A percentile compares a stretch with the other conserved stretches of the same genome.
These are phyloP conservation scores for Trametes hirsuta DNA, from an alignment of 1,284 basidiomycete genomes.

Conservation along the genomic window DNA sequence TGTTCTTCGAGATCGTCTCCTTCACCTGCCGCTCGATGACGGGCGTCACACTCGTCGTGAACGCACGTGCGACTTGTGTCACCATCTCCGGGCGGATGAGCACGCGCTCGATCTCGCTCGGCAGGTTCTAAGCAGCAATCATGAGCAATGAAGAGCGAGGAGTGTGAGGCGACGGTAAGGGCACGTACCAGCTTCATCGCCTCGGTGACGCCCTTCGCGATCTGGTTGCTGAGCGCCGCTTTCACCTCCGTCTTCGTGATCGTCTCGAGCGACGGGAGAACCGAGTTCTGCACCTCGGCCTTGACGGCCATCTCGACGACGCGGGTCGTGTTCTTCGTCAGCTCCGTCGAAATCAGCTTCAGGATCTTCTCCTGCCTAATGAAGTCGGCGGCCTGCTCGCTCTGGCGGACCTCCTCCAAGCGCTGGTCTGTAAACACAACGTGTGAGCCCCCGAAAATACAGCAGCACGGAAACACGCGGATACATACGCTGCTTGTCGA, in stretches of 20 bases:
- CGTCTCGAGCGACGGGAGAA: slow-evolving; percentile 75
- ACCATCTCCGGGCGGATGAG: slow-evolving; percentile 76
- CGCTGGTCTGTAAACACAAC: slow-evolving; percentile 61
- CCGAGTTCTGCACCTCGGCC: slow-evolving; percentile 76
- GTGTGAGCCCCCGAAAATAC: neutral
- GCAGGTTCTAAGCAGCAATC: slow-evolving; percentile 56
- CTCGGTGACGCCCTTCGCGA: slow-evolving; percentile 71
- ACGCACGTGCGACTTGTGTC: slow-evolving; percentile 70
- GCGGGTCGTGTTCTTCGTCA: slow-evolving; percentile 82
- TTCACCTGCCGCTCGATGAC: slow-evolving; percentile 80
- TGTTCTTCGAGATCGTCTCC: slow-evolving; percentile 70
- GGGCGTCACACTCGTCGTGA: slow-evolving; percentile 69
- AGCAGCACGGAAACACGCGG: slow-evolving; percentile 12
- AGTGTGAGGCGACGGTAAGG: neutral
- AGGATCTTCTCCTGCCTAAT: slow-evolving; percentile 83
- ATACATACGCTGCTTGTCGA: slow-evolving; percentile 82
- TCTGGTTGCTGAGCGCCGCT: slow-evolving; percentile 72
- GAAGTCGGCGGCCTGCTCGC: slow-evolving; percentile 78
- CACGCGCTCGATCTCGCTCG: slow-evolving; percentile 75
- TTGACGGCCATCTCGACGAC: slow-evolving; percentile 86
- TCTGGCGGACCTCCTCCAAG: slow-evolving; percentile 74
- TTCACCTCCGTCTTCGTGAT: slow-evolving; percentile 81
- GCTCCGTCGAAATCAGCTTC: slow-evolving; percentile 81
- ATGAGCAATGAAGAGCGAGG: slow-evolving; percentile 8
- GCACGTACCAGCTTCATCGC: slow-evolving; percentile 68